Conservation (phyloP, 169 alveolate genomes). For the Babesia divergens region DNA sequence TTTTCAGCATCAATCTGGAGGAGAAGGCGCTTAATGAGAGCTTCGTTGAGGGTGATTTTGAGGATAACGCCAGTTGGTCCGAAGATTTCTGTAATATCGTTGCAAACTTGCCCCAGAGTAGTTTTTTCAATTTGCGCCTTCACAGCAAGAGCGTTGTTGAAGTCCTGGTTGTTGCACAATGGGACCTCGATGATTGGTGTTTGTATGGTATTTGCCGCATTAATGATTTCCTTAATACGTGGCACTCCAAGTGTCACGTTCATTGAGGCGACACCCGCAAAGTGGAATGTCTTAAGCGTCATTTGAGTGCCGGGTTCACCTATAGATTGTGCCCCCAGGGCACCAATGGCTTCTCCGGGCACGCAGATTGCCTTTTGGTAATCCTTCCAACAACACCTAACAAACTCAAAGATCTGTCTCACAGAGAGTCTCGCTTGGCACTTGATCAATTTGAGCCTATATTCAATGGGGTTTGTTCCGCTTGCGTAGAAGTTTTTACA, state of each 20-base stretch:
- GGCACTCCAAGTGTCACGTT: slow-evolving; percentile 99
- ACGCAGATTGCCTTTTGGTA: slow-evolving; percentile 87
- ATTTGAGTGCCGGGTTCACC: slow-evolving; percentile 99
- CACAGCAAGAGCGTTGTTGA: slow-evolving; percentile 83
- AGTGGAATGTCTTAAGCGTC: slow-evolving; percentile 99
- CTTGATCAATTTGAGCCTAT: slow-evolving; percentile 27
- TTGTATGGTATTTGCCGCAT: slow-evolving; percentile 91
- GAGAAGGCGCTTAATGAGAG: slow-evolving; percentile 78
- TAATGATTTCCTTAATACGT: slow-evolving; percentile 96
- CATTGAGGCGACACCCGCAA: slow-evolving; percentile 97
- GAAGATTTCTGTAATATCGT: slow-evolving; percentile 88
- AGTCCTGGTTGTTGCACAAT: slow-evolving; percentile 54
- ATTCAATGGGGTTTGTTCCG: background rate
- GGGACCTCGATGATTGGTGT: slow-evolving; percentile 96
- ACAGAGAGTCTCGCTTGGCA: slow-evolving; percentile 67
- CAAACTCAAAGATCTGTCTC: slow-evolving; percentile 81
- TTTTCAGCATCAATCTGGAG: slow-evolving; percentile 84
- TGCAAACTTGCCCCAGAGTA: slow-evolving; percentile 79
- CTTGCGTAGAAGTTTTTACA: background rate
- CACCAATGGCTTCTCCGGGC: slow-evolving; percentile 99
- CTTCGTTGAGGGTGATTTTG: slow-evolving; percentile 81
- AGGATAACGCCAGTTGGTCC: slow-evolving; percentile 88
- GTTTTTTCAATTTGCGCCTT: slow-evolving; percentile 88
- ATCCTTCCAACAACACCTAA: slow-evolving; percentile 85
- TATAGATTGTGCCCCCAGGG: slow-evolving; percentile 97